Conservation (phyloP, 2,329 filamentous ascomycete genomes). For the Colletotrichum simmondsii region DNA sequence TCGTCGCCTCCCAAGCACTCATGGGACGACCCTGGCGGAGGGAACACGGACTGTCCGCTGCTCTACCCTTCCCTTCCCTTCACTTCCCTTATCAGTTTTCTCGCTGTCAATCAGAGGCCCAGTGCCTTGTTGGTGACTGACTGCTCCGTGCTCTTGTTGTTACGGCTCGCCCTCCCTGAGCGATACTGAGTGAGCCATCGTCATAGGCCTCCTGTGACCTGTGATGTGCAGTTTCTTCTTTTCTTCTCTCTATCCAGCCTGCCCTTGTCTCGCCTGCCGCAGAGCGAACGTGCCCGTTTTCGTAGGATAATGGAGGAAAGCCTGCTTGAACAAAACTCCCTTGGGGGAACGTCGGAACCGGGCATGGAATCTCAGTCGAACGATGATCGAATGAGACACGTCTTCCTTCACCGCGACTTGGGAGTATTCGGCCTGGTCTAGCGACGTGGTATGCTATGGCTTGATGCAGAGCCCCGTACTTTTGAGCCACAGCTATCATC, state of each 20-base stretch:
- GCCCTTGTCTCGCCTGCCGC: background rate
- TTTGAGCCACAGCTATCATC: background rate
- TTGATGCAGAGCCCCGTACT: background rate
- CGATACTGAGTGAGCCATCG: background rate
- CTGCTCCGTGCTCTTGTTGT: constrained; percentile 1
- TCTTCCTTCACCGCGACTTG: constrained; percentile 5
- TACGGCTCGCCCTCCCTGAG: background rate
- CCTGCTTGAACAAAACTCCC: background rate
- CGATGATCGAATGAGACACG: constrained; percentile 31
- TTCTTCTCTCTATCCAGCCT: background rate
- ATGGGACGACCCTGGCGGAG: constrained; percentile 33
- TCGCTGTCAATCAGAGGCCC: background rate
- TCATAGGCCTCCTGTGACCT: constrained; percentile 11
- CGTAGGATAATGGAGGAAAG: background rate
- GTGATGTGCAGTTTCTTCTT: constrained; percentile 10
- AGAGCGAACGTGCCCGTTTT: constrained; percentile 6
- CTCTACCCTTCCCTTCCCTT: constrained; percentile 18
- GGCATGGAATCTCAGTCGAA: constrained; percentile 27
- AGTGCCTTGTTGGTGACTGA: constrained; percentile 25
- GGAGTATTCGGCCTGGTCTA: background rate
- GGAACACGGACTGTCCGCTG: constrained; percentile 28
- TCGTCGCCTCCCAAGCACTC: constrained; percentile 23
- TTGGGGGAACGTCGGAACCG: constrained; percentile 10
- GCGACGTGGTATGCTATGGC: constrained; percentile 10
- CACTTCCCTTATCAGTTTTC: constrained; percentile 1